A percentile compares a stretch with the other conserved stretches of the same genome.
Conservation (phyloP, 108 stramenopile genomes). For the Nitzschia sp. region DNA sequence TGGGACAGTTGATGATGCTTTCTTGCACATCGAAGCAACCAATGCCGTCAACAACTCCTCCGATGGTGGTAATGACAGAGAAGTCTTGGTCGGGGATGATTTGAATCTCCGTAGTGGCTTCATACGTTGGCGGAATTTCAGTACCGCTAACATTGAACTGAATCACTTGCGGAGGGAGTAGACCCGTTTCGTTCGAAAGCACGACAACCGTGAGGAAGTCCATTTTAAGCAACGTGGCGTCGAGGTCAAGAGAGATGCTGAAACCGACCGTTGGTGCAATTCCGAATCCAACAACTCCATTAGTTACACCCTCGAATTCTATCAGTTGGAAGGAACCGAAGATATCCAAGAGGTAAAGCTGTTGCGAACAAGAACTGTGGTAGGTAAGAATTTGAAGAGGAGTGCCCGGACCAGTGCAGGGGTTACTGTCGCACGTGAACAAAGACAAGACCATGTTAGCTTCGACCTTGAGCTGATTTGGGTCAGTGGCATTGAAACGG, state of each 20-base stretch:
- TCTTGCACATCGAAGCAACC: slow-evolving; percentile 10
- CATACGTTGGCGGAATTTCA: no score
- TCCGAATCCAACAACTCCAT: slow-evolving; percentile 16
- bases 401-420: background rate
- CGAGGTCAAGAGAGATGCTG: background rate
- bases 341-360: slow-evolving; percentile 31
- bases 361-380: slow-evolving; percentile 37
- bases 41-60: slow-evolving; percentile 5
- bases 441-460: background rate
- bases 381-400: slow-evolving; percentile 10
- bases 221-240: background rate
- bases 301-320: slow-evolving; percentile 17
- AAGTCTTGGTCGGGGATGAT: slow-evolving; percentile 5
- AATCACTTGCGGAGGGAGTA: slow-evolving; percentile 2
- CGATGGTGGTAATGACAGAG: slow-evolving; percentile 7
- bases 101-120: background rate
- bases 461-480: background rate
- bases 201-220: slow-evolving; percentile 9
- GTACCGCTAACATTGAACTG: no score
- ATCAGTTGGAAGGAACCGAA: slow-evolving; percentile 30
- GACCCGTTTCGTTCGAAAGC: background rate
- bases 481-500: slow-evolving; percentile 10
- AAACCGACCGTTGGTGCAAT: slow-evolving; percentile 7
- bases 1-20: slow-evolving; percentile 5
- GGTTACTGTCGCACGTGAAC: background rate